These are phyloP conservation scores for Isoetes engelmannii DNA, from an alignment of 83 land plant genomes.

Conservation along the genomic window DNA sequence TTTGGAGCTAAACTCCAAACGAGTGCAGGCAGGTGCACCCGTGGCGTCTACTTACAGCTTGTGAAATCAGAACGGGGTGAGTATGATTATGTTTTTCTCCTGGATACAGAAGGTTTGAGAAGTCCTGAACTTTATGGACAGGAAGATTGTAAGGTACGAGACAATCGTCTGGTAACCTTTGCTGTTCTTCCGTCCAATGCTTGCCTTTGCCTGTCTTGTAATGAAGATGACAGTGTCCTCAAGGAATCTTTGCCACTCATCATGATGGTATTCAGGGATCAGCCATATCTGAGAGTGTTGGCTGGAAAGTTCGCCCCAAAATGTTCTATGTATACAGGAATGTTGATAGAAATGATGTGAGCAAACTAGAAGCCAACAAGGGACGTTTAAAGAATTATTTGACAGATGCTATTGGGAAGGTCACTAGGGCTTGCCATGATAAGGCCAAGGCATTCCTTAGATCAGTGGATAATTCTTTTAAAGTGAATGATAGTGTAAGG, in stretches of 20 bases:
- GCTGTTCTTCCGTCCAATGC: slow-evolving; percentile 20
- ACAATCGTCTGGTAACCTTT: slow-evolving; percentile 21
- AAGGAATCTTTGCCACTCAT: slow-evolving; percentile 19
- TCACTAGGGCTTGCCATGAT: not conserved
- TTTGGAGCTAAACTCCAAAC: slow-evolving; percentile 18
- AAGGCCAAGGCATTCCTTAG: not conserved
- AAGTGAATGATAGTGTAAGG: slow-evolving; percentile 14
- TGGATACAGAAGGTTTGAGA: slow-evolving; percentile 18
- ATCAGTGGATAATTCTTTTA: not conserved
- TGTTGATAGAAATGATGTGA: slow-evolving; percentile 14
- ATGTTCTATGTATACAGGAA: slow-evolving; percentile 20
- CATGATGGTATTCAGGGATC: slow-evolving; percentile 21
- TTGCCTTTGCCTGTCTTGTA: slow-evolving; percentile 13
- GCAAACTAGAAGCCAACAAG: slow-evolving; percentile 5
- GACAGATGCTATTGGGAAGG: slow-evolving; percentile 7
- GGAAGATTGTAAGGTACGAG: slow-evolving; percentile 1
- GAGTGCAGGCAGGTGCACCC: slow-evolving; percentile 18
- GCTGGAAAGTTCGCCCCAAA: slow-evolving; percentile 7
- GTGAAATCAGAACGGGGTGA: slow-evolving; percentile 15
- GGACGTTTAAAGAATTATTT: slow-evolving; percentile 7
- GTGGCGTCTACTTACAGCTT: slow-evolving; percentile 19
- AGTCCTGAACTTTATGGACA: slow-evolving; percentile 8
- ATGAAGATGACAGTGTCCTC: slow-evolving; percentile 14
- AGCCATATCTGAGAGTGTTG: slow-evolving; percentile 9
- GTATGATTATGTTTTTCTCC: slow-evolving; percentile 19